Evolutionary conservation across 768 basidiomycete genomes (phyloP).

Genomic region (Chalciporus chontae): DNA sequence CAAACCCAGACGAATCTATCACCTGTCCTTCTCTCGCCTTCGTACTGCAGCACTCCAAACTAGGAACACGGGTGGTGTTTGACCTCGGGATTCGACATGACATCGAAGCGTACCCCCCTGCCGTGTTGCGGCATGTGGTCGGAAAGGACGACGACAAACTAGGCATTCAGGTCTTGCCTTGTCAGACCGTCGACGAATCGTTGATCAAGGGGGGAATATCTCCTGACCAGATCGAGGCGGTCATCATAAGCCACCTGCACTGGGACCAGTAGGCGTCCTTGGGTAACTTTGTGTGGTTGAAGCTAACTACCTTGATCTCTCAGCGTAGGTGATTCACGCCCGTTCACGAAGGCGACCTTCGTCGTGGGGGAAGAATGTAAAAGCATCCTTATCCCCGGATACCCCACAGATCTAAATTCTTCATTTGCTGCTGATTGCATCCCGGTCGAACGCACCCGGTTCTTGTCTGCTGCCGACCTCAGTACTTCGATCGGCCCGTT

Average conservation of each 20-base stretch:
- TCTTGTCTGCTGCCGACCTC: constrained; percentile 32
- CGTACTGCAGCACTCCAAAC: constrained; percentile 45
- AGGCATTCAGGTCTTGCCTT: not conserved
- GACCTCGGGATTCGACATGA: constrained; percentile 55
- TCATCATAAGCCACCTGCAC: constrained; percentile 49
- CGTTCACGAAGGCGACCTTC: constrained; percentile 44
- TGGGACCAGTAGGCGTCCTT: constrained; percentile 35
- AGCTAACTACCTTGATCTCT: no score
- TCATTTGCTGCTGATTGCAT: constrained; percentile 30
- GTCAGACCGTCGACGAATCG: constrained; percentile 42
- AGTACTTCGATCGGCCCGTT: constrained; percentile 43
- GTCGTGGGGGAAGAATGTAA: constrained; percentile 41
- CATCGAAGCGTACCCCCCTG: constrained; percentile 37
- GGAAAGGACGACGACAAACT: not conserved
- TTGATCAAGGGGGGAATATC: constrained; percentile 44
- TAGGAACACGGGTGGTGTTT: constrained; percentile 41
- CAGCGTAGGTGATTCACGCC: constrained; percentile 38
- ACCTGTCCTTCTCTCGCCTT: constrained; percentile 47
- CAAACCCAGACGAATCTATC: constrained; percentile 25
- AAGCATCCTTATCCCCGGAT: constrained; percentile 34
- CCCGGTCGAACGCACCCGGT: constrained; percentile 35
- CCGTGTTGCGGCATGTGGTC: constrained; percentile 22
- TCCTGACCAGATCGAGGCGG: constrained; percentile 40
- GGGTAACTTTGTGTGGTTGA: no score
- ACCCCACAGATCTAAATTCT: constrained; percentile 38